Percentiles rank a stretch among this genome's conserved stretches.
These are phyloP conservation scores for Penicillium sp. DNA, from an alignment of 2,329 filamentous ascomycete genomes.

Conservation along the genomic window DNA sequence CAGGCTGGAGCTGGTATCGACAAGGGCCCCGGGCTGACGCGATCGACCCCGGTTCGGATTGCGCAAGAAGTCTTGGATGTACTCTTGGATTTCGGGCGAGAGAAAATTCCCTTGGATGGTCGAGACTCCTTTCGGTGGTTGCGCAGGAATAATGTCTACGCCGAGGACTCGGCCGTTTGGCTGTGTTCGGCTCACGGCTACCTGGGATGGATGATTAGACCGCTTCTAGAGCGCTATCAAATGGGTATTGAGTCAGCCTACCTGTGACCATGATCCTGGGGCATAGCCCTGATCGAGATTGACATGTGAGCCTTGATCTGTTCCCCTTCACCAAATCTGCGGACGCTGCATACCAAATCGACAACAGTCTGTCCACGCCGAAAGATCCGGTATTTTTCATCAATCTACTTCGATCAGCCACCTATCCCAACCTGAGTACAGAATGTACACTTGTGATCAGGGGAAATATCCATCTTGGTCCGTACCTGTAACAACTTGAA, in stretches of 20 bases:
- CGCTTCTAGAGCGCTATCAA: constrained; percentile 11
- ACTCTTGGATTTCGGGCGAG: constrained; percentile 69
- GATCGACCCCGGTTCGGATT: constrained; percentile 64
- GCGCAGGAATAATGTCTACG: constrained; percentile 90
- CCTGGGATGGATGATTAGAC: constrained; percentile 53
- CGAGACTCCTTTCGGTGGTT: constrained; percentile 88
- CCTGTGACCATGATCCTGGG: constrained; percentile 65
- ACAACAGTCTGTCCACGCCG: constrained; percentile 80
- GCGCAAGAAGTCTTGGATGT: constrained; percentile 75
- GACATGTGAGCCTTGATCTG: constrained; percentile 4
- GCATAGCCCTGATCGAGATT: constrained; percentile 47
- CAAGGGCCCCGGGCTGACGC: constrained; percentile 32
- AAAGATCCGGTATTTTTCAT: constrained; percentile 80
- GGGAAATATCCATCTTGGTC: not conserved
- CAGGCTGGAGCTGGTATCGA: constrained; percentile 13
- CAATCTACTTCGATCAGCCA: constrained; percentile 61
- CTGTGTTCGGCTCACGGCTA: constrained; percentile 76
- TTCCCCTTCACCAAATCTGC: not conserved
- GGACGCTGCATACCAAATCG: constrained; percentile 67
- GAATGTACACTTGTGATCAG: not conserved
- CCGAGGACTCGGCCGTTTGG: constrained; percentile 81
- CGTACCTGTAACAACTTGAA: constrained; percentile 86
- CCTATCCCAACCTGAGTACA: not conserved
- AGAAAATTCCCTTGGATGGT: constrained; percentile 96
- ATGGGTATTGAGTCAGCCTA: constrained; percentile 24